These are phyloP conservation scores for Chlorociboria aeruginascens DNA, from an alignment of 495 filamentous ascomycete species.

Conservation along the genomic window DNA sequence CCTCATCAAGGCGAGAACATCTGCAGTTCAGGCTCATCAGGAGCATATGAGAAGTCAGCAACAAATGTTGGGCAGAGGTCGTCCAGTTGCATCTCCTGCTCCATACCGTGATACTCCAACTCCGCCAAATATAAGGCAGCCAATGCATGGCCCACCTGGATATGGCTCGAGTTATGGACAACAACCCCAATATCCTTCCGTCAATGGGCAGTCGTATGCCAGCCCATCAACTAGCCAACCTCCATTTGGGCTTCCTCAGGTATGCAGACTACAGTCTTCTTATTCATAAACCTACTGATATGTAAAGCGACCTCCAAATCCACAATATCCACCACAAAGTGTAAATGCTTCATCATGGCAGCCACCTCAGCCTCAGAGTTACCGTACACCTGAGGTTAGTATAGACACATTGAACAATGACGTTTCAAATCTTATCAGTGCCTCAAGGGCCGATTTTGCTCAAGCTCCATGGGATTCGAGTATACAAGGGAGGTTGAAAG, in stretches of 20 bases:
- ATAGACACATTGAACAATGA: conserved; percentile 70
- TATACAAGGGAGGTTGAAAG: conserved; percentile 67
- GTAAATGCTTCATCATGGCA: conserved; percentile 9
- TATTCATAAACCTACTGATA: neutral
- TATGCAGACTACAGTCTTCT: neutral
- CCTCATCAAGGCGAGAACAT: conserved; percentile 76
- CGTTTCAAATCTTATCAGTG: conserved; percentile 60
- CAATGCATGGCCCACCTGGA: neutral
- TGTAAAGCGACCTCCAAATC: conserved; percentile 7
- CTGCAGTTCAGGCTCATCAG: conserved; percentile 58
- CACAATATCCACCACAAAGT: conserved; percentile 11
- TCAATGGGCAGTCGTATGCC: neutral
- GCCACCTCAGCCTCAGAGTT: conserved; percentile 9
- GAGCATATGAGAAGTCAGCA: conserved; percentile 50
- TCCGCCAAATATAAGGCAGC: conserved; percentile 39
- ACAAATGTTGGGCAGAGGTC: conserved; percentile 45
- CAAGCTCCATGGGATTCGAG: conserved; percentile 59
- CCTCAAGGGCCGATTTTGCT: conserved; percentile 58
- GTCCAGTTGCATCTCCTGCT: conserved; percentile 35
- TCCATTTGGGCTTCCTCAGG: conserved; percentile 11
- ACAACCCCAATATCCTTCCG: conserved; percentile 1
- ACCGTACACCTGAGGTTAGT: conserved; percentile 26
- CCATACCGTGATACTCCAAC: conserved; percentile 58
- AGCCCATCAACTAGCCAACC: conserved; percentile 1
- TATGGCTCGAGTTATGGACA: conserved; percentile 23